phyloP scores from a whole-genome alignment of 1,139 yeast species.

The Kurtzmaniella quercitrusa region DNA sequence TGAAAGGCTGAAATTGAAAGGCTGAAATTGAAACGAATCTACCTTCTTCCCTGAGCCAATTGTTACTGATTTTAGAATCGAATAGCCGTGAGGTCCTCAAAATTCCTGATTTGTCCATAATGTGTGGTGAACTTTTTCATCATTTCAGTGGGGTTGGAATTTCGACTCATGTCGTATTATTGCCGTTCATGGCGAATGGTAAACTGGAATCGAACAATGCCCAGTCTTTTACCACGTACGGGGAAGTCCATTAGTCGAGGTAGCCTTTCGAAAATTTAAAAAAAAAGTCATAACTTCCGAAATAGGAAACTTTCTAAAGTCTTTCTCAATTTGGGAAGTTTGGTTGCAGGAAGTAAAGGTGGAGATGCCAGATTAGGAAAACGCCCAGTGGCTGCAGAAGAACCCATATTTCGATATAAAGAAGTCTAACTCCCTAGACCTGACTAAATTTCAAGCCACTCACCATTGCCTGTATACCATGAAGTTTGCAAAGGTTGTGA shows the following conservation, averaged over 20 bases:
- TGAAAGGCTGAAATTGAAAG: no score
- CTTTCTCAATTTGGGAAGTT: not conserved
- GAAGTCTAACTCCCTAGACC: not conserved
- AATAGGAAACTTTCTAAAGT: not conserved
- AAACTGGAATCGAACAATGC: not conserved
- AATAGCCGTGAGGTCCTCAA: no score
- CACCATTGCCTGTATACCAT: conserved; percentile 1
- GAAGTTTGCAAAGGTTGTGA: conserved; percentile 5
- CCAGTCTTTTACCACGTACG: not conserved
- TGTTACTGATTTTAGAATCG: no score
- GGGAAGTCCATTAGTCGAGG: not conserved
- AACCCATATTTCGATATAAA: not conserved
- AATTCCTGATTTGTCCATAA: no score
- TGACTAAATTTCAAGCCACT: not conserved
- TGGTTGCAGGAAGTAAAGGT: not conserved
- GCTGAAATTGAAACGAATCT: no score
- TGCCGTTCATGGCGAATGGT: not conserved
- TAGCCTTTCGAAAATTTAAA: not conserved
- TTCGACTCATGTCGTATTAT: not conserved
- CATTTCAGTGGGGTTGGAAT: not conserved
- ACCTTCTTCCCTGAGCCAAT: no score
- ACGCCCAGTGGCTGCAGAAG: not conserved
- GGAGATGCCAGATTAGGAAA: not conserved
- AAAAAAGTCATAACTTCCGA: not conserved
- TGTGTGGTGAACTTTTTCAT: no score